Evolutionary conservation across 106 monocot species (phyloP).

Genomic region (Ottelia alismoides): DNA sequence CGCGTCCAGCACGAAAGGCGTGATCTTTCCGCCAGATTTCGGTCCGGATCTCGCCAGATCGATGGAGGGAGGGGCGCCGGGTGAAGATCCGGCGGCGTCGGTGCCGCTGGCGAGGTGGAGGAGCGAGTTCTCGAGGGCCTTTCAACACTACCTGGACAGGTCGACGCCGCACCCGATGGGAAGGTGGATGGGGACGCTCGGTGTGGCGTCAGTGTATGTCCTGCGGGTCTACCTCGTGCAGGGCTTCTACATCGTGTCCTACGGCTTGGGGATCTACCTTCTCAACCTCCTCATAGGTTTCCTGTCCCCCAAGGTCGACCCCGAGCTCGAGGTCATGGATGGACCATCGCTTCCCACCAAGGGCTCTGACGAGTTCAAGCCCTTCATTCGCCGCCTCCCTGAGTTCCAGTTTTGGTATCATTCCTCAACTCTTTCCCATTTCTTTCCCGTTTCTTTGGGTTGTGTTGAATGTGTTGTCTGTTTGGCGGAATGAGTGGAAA

Average conservation of each 20-base stretch:
- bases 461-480: too few species aligned
- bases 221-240: constrained; percentile 63
- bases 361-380: constrained; percentile 84
- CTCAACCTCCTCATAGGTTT: constrained; percentile 50
- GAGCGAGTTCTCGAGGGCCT: constrained; percentile 38
- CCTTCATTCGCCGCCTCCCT: constrained; percentile 67
- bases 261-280: constrained; percentile 58
- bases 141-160: constrained; percentile 61
- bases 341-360: constrained; percentile 48
- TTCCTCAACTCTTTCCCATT: background rate
- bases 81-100: background rate
- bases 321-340: constrained; percentile 53
- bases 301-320: constrained; percentile 75
- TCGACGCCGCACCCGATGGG: constrained; percentile 41
- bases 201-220: constrained; percentile 28
- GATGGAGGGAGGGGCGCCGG: too few species aligned
- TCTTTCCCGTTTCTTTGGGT: too few species aligned
- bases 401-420: constrained; percentile 86
- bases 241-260: constrained; percentile 75
- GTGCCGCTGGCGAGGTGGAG: constrained; percentile 43
- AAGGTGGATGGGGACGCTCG: constrained; percentile 56
- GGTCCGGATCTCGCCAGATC: too few species aligned
- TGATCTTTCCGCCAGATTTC: too few species aligned
- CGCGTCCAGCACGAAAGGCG: too few species aligned
- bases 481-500: too few species aligned